Base-by-base conservation (phyloP, 805 yeast genomes). In the Wickerhamiella azymoides region DNA sequence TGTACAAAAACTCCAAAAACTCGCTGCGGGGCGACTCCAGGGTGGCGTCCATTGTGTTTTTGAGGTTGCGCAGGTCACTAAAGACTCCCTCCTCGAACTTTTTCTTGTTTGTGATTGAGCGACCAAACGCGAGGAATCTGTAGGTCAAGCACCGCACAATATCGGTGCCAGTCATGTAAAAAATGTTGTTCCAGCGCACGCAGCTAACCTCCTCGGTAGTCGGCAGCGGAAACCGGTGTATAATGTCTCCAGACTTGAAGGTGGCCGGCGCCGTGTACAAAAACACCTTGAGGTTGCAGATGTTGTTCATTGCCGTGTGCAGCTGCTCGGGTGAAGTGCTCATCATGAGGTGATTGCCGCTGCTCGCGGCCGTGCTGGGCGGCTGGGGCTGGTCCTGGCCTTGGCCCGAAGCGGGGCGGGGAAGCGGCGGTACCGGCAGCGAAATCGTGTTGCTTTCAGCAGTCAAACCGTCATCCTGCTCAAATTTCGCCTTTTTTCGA, bases 21-120 rank as follows among this genome's bases (percentile, higher is more conserved):
- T 77, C 79, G 0, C 94, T 84, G 58, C 83, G 77, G 13, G 97
- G 95, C 40, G 75, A 76, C 60, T 89, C 97, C 48, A 89, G 67
- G 4, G 84, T 73, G 11, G 97, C 95, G 66, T 85, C 89, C 5
- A 77, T 71, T 18, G 92, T 94, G 47, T 66, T 59, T 63, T 88
- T 89, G 49, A 92, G 68, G 51, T 82, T 77, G 54, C 98, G 74
- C 52, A 89, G 66, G 61, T 92, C 97, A 7, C 94, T 81, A 55
- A 92, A 89, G 24, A 89, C 79, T 17, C 97, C 96, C 65, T 89
- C 98, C 66, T 89, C 97, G 59, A 89, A 89, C 65, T 92, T 89
- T 64, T 92, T 88, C 54, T 94, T 70, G 61, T 92, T 96, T 16
- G 74, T 62, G 19, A 92, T 77, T 49, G 74, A 74, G 50, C 97